Conservation (phyloP, 148 eudicot species). For the Fagopyrum tataricum region DNA sequence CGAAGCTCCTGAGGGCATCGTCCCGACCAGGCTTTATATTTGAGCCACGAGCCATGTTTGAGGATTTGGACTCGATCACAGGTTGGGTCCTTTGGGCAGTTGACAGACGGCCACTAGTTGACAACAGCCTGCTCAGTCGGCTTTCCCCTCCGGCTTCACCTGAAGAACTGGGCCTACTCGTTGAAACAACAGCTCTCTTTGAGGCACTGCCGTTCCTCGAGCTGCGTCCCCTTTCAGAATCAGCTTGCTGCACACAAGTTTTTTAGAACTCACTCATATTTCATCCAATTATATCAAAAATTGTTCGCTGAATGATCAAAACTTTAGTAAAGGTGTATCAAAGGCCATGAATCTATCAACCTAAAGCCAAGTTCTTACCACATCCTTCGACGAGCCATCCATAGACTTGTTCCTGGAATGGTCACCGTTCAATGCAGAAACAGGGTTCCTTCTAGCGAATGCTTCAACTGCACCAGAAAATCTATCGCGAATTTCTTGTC, state of each 20-base stretch:
- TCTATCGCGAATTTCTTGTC: conserved; percentile 63
- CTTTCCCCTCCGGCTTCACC: conserved; percentile 61
- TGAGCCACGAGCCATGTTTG: conserved; percentile 61
- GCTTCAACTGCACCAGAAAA: conserved; percentile 74
- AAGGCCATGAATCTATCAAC: neutral
- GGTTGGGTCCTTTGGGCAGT: conserved; percentile 77
- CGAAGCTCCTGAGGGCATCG: conserved; percentile 85
- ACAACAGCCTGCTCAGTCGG: conserved; percentile 49
- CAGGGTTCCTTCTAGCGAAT: conserved; percentile 60
- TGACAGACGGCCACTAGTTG: conserved; percentile 57
- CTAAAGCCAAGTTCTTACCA: conserved; percentile 31
- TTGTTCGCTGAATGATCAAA: neutral
- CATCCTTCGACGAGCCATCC: conserved; percentile 58
- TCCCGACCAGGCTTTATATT: conserved; percentile 56
- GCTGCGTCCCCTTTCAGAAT: conserved; percentile 59
- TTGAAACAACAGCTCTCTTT: conserved; percentile 53
- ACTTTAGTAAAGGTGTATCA: neutral
- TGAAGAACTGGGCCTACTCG: conserved; percentile 86
- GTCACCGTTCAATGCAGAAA: conserved; percentile 52
- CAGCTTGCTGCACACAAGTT: conserved; percentile 45
- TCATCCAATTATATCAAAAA: neutral
- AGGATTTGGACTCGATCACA: conserved; percentile 72
- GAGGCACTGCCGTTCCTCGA: conserved; percentile 67
- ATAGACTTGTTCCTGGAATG: conserved; percentile 56
- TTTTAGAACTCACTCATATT: neutral